phyloP scores from a whole-genome alignment of 2,329 filamentous ascomycete genomes.

The Penicillium polonicum region DNA sequence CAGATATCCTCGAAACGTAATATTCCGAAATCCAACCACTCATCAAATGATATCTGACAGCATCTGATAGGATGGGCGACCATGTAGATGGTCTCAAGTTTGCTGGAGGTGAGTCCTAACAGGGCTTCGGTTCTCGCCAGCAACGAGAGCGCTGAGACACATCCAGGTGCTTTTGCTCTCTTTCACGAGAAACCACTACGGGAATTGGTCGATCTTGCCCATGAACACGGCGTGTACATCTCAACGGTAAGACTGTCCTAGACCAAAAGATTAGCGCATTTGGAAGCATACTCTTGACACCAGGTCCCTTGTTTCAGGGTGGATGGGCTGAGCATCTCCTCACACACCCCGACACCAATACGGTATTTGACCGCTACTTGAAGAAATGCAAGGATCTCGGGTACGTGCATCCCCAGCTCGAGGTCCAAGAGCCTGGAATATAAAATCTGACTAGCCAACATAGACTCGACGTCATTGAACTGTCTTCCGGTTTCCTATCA shows the following conservation, averaged over 20 bases:
- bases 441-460: constrained; percentile 1
- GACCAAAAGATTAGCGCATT: background rate
- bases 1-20: constrained; percentile 55
- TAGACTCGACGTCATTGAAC: constrained; percentile 55
- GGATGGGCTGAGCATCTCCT: constrained; percentile 57
- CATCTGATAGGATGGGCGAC: constrained; percentile 47
- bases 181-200: constrained; percentile 49
- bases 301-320: constrained; percentile 34
- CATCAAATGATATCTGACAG: background rate
- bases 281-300: background rate
- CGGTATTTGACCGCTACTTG: constrained; percentile 54
- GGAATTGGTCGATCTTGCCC: constrained; percentile 52
- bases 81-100: constrained; percentile 59
- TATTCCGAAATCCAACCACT: background rate
- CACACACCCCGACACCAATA: constrained; percentile 46
- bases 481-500: constrained; percentile 55
- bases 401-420: constrained; percentile 22
- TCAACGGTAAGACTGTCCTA: constrained; percentile 44
- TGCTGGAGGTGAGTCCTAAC: constrained; percentile 42
- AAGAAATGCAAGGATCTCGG: constrained; percentile 53
- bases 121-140: background rate
- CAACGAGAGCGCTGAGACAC: background rate
- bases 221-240: constrained; percentile 52
- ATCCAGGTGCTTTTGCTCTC: constrained; percentile 50
- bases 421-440: background rate